Base-by-base conservation (phyloP, 371 early-diverging fungal genomes). In the Rhizomucor miehei region DNA sequence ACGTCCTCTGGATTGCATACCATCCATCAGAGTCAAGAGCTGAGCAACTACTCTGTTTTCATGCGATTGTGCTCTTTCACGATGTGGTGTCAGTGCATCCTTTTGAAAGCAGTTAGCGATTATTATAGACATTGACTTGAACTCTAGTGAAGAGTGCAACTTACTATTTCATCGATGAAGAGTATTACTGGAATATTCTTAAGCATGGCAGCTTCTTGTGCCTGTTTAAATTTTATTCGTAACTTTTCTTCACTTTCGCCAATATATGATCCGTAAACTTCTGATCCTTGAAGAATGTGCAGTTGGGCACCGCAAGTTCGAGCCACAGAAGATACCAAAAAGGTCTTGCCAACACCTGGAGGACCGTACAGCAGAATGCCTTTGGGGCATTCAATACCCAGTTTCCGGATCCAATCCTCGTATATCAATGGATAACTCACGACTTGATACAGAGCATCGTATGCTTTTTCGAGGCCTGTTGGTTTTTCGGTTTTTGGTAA, bases 81-180 rank as follows among this genome's bases (percentile, higher is more conserved):
- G 82, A 53, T 87, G 86, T 5, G 98, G 95, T 12, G 97, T 90
- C 34, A 99, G 66, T 3, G 97, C 89, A 79, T 99, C 99, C 88
- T 90, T 55, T n/a, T 5, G 2, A 40, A 34, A 34, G 12, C 41
- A 21, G 29, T 29, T 8, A 29, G 29, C 3, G 8, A 5, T 5
- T 29, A 8, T 8, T 29, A 29, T 29, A n/a, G 29, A 29, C 8
- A 29, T 29, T 8, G 29, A 29, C 8, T 5, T 29, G 29, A 29
- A 5, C 29, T n/a, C n/a, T n/a, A n/a, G n/a, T n/a, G n/a, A n/a
- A 14, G 38, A 52, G 11, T 6, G 14, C 2, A 36, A 29, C 81
- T 65, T 73, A 87, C 97, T 39, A 99, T 87, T 71, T 99, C 99
- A 74, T 99, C 99, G 47, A 99, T 97, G 71, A 99, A 99, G 38